Evolutionary conservation across 2,329 filamentous ascomycete species (phyloP).

Genomic region (Helotiales sp.): DNA sequence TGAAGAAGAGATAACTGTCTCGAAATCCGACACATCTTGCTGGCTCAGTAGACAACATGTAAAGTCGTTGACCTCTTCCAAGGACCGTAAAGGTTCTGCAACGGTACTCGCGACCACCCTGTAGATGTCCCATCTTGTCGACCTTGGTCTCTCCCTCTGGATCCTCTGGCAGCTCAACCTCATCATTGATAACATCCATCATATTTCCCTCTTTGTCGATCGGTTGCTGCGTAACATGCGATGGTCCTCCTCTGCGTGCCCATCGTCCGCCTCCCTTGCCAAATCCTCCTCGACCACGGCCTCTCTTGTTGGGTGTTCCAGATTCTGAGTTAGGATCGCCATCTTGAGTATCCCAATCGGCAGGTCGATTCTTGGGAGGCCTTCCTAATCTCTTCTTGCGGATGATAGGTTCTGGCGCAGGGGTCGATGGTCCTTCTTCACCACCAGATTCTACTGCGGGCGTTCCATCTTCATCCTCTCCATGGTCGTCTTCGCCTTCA

Average conservation of each 20-base stretch:
- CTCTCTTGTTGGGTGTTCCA: constrained; percentile 51
- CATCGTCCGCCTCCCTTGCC: constrained; percentile 62
- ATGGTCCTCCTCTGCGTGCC: constrained; percentile 64
- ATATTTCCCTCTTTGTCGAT: constrained; percentile 93
- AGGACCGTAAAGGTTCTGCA: constrained; percentile 92
- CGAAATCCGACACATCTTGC: constrained; percentile 95
- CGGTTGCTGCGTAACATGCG: constrained; percentile 77
- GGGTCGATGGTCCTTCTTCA: constrained; percentile 38
- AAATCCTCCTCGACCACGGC: constrained; percentile 62
- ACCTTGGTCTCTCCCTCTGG: constrained; percentile 90
- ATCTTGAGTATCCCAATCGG: constrained; percentile 69
- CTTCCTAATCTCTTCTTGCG: constrained; percentile 77
- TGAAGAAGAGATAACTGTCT: constrained; percentile 98
- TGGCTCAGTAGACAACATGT: constrained; percentile 98
- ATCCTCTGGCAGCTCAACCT: constrained; percentile 86
- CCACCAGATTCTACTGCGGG: constrained; percentile 50
- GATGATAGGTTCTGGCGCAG: constrained; percentile 53
- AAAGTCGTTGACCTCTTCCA: constrained; percentile 79
- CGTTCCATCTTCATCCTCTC: constrained; percentile 43
- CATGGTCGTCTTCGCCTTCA: constrained; percentile 45
- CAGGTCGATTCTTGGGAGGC: constrained; percentile 80
- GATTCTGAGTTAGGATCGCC: constrained; percentile 55
- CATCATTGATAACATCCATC: constrained; percentile 87
- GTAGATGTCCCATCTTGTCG: constrained; percentile 80
- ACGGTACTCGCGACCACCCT: constrained; percentile 85